Base-by-base conservation (phyloP, 352 stramenopile species). In the Paralagenidium karlingii region DNA sequence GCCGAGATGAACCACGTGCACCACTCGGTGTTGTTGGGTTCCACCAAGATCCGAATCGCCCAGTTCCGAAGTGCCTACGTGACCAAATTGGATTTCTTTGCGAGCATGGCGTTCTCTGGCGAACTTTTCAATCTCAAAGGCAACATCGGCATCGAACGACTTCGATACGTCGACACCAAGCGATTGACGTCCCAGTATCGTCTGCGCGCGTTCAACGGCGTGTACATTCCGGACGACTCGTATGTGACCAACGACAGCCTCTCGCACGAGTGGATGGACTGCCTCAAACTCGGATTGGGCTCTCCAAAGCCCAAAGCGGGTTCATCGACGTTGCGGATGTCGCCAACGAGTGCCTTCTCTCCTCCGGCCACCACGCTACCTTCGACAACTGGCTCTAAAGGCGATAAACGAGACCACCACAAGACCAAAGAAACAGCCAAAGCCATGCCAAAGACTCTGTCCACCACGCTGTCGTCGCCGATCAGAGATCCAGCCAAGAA, bases 51-150 rank as follows among this genome's bases (percentile, higher is more conserved):
- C 24, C 73, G 70, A 3, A 68, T 90, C 57, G 68, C 70, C 6
- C 73, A 85, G 33, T 90, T 90, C 29, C 73, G 69, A 40, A 85
- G 68, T 20, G 68, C 73, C n/a, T 86, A 82, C 34, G 70, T 87
- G 20, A 86, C 76, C 5, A 90, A 87, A 45, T 70, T 83, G 19
- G 76, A 90, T 47, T 82, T 87, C 30, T 87, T 86, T 38, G 74
- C 76, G 0, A 86, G 73, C 34, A 84, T 90, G 73, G 68, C 70
- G 9, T 65, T 86, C 21, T 69, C 58, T 0, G 73, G 73, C 6
- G 76, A 90, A 38, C 67, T 84, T 51, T 79, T 87, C 41, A 87
- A 90, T 34, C 66, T 87, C 45, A 90, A 87, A 44, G 76, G 73
- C 2, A 87, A 87, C 32, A 74, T 90, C 16, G 76, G 73, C 0